These are phyloP conservation scores for Podila horticola DNA, from an alignment of 192 early-diverging fungal species.

Conservation along the genomic window DNA sequence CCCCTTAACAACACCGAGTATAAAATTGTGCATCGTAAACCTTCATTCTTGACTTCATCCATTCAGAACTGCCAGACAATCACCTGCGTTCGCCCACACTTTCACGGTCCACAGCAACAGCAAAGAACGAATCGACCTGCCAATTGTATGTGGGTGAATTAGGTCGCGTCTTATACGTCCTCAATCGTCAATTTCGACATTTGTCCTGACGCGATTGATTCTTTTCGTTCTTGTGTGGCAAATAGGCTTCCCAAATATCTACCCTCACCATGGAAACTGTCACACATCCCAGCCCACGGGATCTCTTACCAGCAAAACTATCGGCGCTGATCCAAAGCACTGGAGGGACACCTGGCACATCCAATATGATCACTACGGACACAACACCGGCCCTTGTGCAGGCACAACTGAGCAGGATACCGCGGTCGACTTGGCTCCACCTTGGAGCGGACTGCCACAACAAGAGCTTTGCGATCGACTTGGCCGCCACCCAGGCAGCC, in stretches of 20 bases:
- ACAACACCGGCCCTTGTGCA: background rate
- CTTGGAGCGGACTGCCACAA: constrained; percentile 37
- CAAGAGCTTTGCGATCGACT: constrained; percentile 12
- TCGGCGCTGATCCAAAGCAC: background rate
- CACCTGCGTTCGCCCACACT: no score
- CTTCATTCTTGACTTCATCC: no score
- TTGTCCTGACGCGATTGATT: background rate
- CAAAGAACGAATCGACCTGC: no score
- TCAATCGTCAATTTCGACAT: no score
- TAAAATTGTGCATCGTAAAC: no score
- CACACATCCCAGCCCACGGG: background rate
- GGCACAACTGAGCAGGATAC: constrained; percentile 8
- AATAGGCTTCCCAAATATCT: background rate
- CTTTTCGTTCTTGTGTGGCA: background rate
- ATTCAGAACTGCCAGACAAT: no score
- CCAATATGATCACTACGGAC: background rate
- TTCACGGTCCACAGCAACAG: no score
- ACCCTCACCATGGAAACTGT: background rate
- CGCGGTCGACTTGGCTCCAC: constrained; percentile 18
- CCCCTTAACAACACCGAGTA: no score
- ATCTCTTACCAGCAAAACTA: background rate
- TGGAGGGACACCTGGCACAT: no score
- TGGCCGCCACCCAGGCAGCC: background rate
- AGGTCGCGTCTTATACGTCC: no score
- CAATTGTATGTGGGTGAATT: no score